Evolutionary conservation across 176 grass and related monocot species (phyloP), one percentile per base, ranked within the genome.

Genomic region (Urochloa ruziziensis): DNA sequence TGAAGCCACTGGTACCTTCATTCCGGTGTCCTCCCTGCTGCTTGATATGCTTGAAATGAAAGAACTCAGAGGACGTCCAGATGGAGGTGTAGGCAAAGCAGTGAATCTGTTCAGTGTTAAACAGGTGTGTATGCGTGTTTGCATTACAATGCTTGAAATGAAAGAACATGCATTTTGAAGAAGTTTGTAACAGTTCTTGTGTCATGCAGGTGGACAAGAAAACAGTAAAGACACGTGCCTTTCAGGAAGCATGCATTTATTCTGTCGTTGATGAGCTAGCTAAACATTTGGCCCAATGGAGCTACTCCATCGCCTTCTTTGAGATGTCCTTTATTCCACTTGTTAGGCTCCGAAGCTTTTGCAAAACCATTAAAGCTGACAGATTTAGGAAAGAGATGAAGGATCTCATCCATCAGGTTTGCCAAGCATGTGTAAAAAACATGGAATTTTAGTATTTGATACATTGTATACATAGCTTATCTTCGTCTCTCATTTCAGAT

Each of bases 11-110:
- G 86, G 86, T 71, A 86, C 84, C 42, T 95, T 90, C 77, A 84
- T 95, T 86, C 95, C 95, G 2, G 92, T 98, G 75, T 84, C 95
- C 1, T 91, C 90, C 47, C 86, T 95, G 75, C 76, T 95, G 49
- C 86, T 98, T 78, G 87, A 94, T 61, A 95, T 95, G 95, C 47
- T 98, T 73, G 92, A 98, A 85, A 98, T 95, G 92, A 98, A 98
- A 91, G 95, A 98, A 65, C 86, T 98, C 62, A 94, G 87, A 83
- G 87, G 61, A 4, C 74, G 79, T 61, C 91, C 95, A 68, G 88
- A 83, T 66, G 90, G 91, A 67, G 94, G 92, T 87, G 88, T 98
- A 47, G 92, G 95, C 75, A 98, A 94, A 93, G 92, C 92, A n/a
- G 74, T 98, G 58, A 95, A 98, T 91, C 24, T 98, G 36, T 88